A percentile compares a stretch with the other conserved stretches of the same genome.
These are phyloP conservation scores for Pythium brachiatum DNA, from an alignment of 352 stramenopile species.

Conservation along the genomic window DNA sequence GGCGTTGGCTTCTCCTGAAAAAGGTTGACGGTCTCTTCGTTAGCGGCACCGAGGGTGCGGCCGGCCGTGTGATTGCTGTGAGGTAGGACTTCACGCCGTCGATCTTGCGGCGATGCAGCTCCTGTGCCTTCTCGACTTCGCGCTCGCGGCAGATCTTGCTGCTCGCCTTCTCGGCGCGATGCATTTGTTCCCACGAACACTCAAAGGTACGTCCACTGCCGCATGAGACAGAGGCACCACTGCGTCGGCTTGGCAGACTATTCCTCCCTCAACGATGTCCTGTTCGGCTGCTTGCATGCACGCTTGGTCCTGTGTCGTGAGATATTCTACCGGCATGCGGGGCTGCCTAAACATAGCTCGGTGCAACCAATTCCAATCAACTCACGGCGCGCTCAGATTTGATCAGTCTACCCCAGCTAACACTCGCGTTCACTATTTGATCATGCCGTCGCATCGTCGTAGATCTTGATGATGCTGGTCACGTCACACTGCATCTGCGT, in stretches of 20 bases:
- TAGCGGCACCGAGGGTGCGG: conserved; percentile 15
- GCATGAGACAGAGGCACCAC: conserved; percentile 1
- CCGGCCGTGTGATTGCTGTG: conserved; percentile 28
- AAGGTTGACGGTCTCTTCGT: conserved; percentile 24
- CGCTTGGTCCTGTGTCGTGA: no score
- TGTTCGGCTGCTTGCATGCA: not conserved
- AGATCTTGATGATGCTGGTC: conserved; percentile 72
- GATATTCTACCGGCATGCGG: not conserved
- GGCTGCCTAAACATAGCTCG: not conserved
- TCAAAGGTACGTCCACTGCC: not conserved
- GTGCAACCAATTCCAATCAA: not conserved
- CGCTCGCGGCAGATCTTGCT: conserved; percentile 70
- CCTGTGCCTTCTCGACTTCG: conserved; percentile 68
- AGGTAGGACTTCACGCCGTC: conserved; percentile 62
- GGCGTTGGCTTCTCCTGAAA: conserved; percentile 22
- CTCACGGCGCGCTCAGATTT: not conserved
- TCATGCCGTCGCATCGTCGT: conserved; percentile 54
- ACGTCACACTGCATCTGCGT: conserved; percentile 75
- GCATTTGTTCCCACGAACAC: conserved; percentile 26
- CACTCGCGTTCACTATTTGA: not conserved
- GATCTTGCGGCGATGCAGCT: conserved; percentile 72
- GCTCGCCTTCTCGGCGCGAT: conserved; percentile 74
- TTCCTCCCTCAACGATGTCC: not conserved
- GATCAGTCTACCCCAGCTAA: not conserved
- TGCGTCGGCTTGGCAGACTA: not conserved